Percentiles rank a stretch among this genome's conserved stretches.
Evolutionary conservation across 2,329 filamentous ascomycete species (phyloP).

Genomic region (Cryoendolithus antarcticus): DNA sequence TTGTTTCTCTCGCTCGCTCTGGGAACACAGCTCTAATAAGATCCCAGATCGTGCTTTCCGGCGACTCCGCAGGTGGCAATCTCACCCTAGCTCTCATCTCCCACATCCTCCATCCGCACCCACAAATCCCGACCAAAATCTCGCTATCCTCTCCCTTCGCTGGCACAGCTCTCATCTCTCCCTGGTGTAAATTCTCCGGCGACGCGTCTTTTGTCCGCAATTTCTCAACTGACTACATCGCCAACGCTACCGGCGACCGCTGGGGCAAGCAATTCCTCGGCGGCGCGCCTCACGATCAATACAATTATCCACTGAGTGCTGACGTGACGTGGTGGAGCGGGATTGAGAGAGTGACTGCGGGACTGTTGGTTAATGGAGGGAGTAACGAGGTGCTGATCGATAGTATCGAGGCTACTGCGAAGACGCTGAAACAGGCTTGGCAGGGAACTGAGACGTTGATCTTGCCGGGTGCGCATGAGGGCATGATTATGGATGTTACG

Average conservation of each 20-base stretch:
- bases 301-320: conserved; percentile 41
- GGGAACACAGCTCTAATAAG: too few species aligned
- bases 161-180: conserved; percentile 42
- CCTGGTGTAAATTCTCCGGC: conserved; percentile 42
- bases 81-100: conserved; percentile 34
- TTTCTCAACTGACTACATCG: conserved; percentile 39
- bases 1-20: conserved; percentile 2
- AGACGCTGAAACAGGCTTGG: conserved; percentile 33
- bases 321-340: conserved; percentile 41
- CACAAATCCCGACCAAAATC: conserved; percentile 32
- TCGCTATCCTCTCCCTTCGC: conserved; percentile 32
- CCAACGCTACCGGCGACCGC: conserved; percentile 25
- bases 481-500: conserved; percentile 20
- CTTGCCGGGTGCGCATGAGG: conserved; percentile 26
- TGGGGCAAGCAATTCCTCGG: conserved; percentile 26
- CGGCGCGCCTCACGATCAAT: conserved; percentile 30
- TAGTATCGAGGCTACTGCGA: conserved; percentile 39
- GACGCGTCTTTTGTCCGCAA: conserved; percentile 35
- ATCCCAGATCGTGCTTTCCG: conserved; percentile 33
- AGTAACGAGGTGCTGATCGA: conserved; percentile 46
- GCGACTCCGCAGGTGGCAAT: conserved; percentile 45
- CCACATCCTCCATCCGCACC: conserved; percentile 45
- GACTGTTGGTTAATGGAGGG: conserved; percentile 43
- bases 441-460: conserved; percentile 14
- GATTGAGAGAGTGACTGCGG: conserved; percentile 31